phyloP scores from a whole-genome alignment of 208 protist genomes.

The Trypanosoma cruzi region DNA sequence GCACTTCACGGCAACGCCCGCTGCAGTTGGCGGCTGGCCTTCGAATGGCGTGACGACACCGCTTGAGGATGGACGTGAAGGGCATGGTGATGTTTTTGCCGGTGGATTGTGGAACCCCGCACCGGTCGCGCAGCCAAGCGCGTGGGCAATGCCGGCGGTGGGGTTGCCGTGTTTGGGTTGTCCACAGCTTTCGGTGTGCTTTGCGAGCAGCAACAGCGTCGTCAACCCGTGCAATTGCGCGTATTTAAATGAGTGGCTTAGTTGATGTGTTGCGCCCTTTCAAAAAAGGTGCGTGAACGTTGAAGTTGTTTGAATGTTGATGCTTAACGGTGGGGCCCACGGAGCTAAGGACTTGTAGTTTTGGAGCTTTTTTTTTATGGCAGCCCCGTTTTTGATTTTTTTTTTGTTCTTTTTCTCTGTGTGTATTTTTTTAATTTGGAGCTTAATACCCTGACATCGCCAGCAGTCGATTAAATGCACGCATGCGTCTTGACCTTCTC shows the following conservation, averaged over 20 bases:
- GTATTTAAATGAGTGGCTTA: slow-evolving; percentile 61
- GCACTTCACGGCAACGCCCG: slow-evolving; percentile 53
- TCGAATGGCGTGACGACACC: slow-evolving; percentile 16
- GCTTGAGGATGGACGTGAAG: slow-evolving; percentile 5
- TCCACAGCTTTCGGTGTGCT: slow-evolving; percentile 66
- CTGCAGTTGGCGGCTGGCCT: slow-evolving; percentile 13
- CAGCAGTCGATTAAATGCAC: not conserved
- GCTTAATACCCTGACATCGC: too few species aligned
- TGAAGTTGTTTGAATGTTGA: not conserved
- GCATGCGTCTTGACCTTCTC: not conserved
- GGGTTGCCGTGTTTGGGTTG: slow-evolving; percentile 83
- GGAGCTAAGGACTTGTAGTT: too few species aligned
- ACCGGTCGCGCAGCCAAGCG: slow-evolving; percentile 22
- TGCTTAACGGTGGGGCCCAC: too few species aligned
- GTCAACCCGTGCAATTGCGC: slow-evolving; percentile 47
- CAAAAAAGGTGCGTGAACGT: not conserved
- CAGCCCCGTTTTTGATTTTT: not conserved
- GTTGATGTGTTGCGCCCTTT: slow-evolving; percentile 13
- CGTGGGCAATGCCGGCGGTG: slow-evolving; percentile 71
- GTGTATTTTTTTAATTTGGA: not conserved
- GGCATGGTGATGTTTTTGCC: slow-evolving; percentile 4
- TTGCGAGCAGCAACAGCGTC: slow-evolving; percentile 33
- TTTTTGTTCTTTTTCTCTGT: not conserved
- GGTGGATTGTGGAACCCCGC: slow-evolving; percentile 12
- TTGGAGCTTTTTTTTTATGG: not conserved